A percentile compares a stretch with the other conserved stretches of the same genome.
Conservation (phyloP, 257 asterid species). For the Rehmannia glutinosa region DNA sequence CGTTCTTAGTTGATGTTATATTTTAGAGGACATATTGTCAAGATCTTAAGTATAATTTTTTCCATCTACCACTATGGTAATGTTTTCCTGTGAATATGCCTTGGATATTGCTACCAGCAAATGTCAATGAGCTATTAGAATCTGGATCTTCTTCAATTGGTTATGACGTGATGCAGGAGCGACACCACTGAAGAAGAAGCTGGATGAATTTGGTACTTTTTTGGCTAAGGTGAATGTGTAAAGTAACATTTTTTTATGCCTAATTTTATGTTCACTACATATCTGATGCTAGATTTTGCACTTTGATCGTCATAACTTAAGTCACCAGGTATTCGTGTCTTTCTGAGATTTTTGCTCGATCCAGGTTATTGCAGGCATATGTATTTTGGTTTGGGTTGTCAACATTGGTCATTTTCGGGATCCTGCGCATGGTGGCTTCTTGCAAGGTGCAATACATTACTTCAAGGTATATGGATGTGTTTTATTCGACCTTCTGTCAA, state of each 20-base stretch:
- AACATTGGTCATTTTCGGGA: slow-evolving; percentile 97
- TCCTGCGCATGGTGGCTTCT: slow-evolving; percentile 96
- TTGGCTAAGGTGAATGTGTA: slow-evolving; percentile 76
- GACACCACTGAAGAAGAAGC: slow-evolving; percentile 93
- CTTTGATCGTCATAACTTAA: slow-evolving; percentile 6
- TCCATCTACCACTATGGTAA: neutral
- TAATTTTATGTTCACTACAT: slow-evolving; percentile 9
- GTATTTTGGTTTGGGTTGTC: slow-evolving; percentile 94
- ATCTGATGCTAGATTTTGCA: slow-evolving; percentile 7
- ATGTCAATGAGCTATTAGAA: slow-evolving; percentile 12
- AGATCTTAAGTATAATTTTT: slow-evolving; percentile 3
- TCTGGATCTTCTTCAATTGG: slow-evolving; percentile 18
- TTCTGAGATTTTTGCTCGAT: slow-evolving; percentile 35
- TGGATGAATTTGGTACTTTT: slow-evolving; percentile 96
- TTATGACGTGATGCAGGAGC: slow-evolving; percentile 57
- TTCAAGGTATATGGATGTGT: slow-evolving; percentile 62
- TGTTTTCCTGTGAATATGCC: slow-evolving; percentile 1
- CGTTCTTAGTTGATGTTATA: neutral
- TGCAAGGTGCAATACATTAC: slow-evolving; percentile 95
- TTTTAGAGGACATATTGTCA: neutral
- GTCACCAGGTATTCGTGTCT: slow-evolving; percentile 14
- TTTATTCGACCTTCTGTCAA: neutral
- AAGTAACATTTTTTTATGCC: slow-evolving; percentile 11
- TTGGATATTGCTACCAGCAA: slow-evolving; percentile 11
- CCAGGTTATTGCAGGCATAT: slow-evolving; percentile 97